phyloP scores from a whole-genome alignment of 257 asterid species.

The Eucommia ulmoides region DNA sequence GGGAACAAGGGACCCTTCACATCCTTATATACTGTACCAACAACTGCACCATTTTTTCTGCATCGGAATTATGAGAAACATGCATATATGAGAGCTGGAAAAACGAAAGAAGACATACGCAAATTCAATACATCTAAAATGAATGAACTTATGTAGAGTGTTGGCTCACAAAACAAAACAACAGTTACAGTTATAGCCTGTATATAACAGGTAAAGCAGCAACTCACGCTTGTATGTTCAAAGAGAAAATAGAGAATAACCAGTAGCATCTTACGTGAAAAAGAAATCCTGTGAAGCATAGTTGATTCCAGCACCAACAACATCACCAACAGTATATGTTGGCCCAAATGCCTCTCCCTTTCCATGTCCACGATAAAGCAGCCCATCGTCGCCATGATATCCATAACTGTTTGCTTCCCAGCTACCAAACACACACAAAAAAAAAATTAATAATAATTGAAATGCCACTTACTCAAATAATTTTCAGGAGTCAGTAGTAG shows the following conservation, averaged over 20 bases:
- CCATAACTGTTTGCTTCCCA: slow-evolving; percentile 94
- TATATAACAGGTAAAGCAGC: too few relatives aligned
- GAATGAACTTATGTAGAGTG: too few relatives aligned
- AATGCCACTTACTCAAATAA: too few relatives aligned
- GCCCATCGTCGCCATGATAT: slow-evolving; percentile 91
- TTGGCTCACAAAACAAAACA: too few relatives aligned
- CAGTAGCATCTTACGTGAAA: slow-evolving; percentile 61
- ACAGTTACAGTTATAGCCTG: too few relatives aligned
- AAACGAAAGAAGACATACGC: neutral
- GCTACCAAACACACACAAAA: slow-evolving; percentile 43
- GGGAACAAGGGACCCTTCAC: slow-evolving; percentile 77
- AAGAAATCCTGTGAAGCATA: slow-evolving; percentile 71
- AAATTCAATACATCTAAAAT: too few relatives aligned
- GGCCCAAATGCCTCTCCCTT: slow-evolving; percentile 93
- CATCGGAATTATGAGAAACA: slow-evolving; percentile 7
- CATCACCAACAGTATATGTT: slow-evolving; percentile 70
- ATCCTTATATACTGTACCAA: slow-evolving; percentile 72
- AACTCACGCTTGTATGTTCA: too few relatives aligned
- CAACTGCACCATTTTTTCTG: slow-evolving; percentile 84
- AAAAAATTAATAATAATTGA: slow-evolving; percentile 5
- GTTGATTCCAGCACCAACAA: slow-evolving; percentile 91
- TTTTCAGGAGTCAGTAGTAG: slow-evolving; percentile 2
- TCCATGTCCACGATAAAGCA: slow-evolving; percentile 79
- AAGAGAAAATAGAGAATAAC: neutral
- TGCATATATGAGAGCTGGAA: neutral